These are phyloP conservation scores for Hyaloscypha finlandica DNA, from an alignment of 495 filamentous ascomycete species.

Conservation along the genomic window DNA sequence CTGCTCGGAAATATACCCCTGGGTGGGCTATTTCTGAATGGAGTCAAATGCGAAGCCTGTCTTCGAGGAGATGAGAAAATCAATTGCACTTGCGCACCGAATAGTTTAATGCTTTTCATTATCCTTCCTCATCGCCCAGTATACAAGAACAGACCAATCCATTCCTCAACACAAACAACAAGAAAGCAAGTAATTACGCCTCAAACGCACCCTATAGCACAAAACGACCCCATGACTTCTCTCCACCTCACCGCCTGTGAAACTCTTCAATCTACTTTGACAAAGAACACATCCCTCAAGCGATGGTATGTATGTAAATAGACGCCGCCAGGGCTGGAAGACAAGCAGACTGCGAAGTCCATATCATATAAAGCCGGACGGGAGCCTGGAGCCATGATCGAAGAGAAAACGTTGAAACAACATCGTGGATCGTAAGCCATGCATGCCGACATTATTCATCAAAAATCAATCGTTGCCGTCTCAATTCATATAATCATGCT, in stretches of 20 bases:
- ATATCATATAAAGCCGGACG: slow-evolving; percentile 7
- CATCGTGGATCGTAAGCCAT: slow-evolving; percentile 24
- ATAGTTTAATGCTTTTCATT: slow-evolving; percentile 19
- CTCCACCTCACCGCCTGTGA: background rate
- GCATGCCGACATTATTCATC: slow-evolving; percentile 28
- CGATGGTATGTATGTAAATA: slow-evolving; percentile 12
- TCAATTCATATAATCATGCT: slow-evolving; percentile 47
- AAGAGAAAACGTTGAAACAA: slow-evolving; percentile 1
- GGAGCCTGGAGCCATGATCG: background rate
- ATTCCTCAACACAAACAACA: slow-evolving; percentile 13
- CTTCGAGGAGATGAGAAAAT: background rate
- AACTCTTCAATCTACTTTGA: slow-evolving; percentile 4
- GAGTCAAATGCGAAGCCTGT: background rate
- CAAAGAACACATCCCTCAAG: slow-evolving; percentile 10
- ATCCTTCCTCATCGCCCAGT: slow-evolving; percentile 13
- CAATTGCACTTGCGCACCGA: background rate
- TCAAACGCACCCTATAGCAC: slow-evolving; percentile 11
- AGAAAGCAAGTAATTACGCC: slow-evolving; percentile 23
- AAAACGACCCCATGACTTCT: background rate
- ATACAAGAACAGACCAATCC: slow-evolving; percentile 13
- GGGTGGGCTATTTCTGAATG: too few species aligned
- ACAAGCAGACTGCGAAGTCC: slow-evolving; percentile 16
- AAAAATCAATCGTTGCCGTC: background rate
- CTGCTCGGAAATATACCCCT: too few species aligned
- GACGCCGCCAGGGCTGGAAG: slow-evolving; percentile 28